Conservation (phyloP, 2,329 filamentous ascomycete genomes). For the Aspergillus glaucus region DNA sequence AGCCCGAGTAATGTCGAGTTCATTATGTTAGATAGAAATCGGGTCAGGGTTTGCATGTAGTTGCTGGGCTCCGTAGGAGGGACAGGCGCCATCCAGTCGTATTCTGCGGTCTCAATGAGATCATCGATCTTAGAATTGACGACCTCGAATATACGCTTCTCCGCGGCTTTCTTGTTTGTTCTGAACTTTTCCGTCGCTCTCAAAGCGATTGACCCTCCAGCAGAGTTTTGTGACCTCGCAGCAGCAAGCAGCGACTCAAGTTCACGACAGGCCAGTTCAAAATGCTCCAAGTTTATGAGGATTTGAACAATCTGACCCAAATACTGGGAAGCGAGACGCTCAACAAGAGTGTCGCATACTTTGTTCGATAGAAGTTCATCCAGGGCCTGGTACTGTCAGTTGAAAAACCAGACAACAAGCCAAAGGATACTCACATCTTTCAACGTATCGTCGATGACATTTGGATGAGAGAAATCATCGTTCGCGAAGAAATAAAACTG, state of each 20-base stretch:
- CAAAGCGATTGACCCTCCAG: constrained; percentile 71
- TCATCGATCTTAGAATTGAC: constrained; percentile 99
- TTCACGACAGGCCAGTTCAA: constrained; percentile 86
- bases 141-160: constrained; percentile 96
- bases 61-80: constrained; percentile 69
- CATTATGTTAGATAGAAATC: constrained; percentile 94
- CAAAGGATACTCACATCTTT: constrained; percentile 54
- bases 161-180: constrained; percentile 87
- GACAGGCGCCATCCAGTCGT: constrained; percentile 70
- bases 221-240: constrained; percentile 71
- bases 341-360: constrained; percentile 83
- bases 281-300: constrained; percentile 93
- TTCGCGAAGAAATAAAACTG: constrained; percentile 98
- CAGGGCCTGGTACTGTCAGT: constrained; percentile 55
- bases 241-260: constrained; percentile 80
- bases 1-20: constrained; percentile 84
- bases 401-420: background rate
- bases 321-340: constrained; percentile 85
- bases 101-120: constrained; percentile 92
- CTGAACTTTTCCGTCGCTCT: constrained; percentile 80
- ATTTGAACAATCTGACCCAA: constrained; percentile 98
- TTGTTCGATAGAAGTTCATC: constrained; percentile 90
- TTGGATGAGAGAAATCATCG: constrained; percentile 87
- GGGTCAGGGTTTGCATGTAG: constrained; percentile 92
- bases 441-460: constrained; percentile 83